These are phyloP conservation scores for Talaromyces atroroseus DNA, from an alignment of 2,329 filamentous ascomycete species.

Conservation along the genomic window DNA sequence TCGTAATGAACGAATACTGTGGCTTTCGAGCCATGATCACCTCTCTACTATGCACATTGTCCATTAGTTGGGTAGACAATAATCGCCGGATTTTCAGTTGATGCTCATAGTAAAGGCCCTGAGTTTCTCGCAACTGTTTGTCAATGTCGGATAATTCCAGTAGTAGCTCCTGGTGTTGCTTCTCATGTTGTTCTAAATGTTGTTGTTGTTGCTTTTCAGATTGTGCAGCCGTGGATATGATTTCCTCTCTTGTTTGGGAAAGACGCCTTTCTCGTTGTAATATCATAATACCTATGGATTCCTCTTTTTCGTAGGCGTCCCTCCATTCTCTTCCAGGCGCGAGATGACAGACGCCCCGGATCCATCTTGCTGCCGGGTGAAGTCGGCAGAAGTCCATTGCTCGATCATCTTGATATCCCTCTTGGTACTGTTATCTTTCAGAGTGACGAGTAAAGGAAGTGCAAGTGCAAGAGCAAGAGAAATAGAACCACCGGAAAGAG, in stretches of 20 bases:
- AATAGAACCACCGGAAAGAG: background rate
- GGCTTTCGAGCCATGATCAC: background rate
- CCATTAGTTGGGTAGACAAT: background rate
- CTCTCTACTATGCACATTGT: background rate
- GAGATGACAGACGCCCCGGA: background rate
- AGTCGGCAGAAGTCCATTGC: background rate
- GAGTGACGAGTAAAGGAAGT: background rate
- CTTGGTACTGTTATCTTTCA: background rate
- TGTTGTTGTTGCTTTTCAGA: background rate
- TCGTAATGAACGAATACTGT: slow-evolving; percentile 1
- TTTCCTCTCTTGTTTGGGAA: background rate
- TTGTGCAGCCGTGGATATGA: background rate
- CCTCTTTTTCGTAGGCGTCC: background rate
- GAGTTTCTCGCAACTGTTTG: background rate
- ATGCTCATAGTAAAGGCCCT: background rate
- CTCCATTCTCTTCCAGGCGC: background rate
- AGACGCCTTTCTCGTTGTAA: slow-evolving; percentile 1
- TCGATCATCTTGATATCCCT: background rate
- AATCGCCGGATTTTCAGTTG: background rate
- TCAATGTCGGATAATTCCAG: background rate
- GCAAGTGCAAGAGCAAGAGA: background rate
- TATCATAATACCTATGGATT: background rate
- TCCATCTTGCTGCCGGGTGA: background rate
- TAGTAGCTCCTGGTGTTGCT: background rate
- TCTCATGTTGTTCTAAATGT: background rate